Evolutionary conservation across 768 basidiomycete genomes (phyloP).

Genomic region (Leccinum imitatum): DNA sequence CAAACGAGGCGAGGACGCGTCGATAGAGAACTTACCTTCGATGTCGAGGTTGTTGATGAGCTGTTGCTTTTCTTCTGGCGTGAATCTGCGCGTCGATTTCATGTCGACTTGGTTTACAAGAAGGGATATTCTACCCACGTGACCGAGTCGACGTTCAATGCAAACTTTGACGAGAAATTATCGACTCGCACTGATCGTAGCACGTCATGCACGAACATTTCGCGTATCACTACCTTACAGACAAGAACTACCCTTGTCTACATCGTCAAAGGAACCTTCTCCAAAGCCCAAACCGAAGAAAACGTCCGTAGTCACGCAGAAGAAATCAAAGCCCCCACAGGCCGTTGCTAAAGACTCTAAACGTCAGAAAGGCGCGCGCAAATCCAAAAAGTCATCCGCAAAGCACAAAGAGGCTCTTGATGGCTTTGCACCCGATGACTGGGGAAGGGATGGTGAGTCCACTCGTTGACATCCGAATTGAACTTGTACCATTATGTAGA

Average conservation of each 20-base stretch:
- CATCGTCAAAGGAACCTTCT: background rate
- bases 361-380: constrained; percentile 4
- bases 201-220: constrained; percentile 13
- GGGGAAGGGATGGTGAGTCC: constrained; percentile 28
- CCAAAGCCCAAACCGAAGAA: constrained; percentile 3
- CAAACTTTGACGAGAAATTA: constrained; percentile 6
- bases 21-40: constrained; percentile 51
- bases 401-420: background rate
- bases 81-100: constrained; percentile 41
- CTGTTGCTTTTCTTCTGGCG: constrained; percentile 70
- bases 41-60: constrained; percentile 76
- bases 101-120: constrained; percentile 10
- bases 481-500: background rate
- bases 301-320: background rate
- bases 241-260: background rate
- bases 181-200: constrained; percentile 14
- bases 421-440: constrained; percentile 17
- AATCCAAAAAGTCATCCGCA: background rate
- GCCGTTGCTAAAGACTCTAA: background rate
- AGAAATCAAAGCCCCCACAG: constrained; percentile 10
- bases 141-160: constrained; percentile 3
- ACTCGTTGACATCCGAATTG: background rate
- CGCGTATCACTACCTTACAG: constrained; percentile 1
- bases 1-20: background rate
- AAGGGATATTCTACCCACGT: background rate